phyloP scores from a whole-genome alignment of 2,329 filamentous ascomycete species.

The Aspergillus carbonarius region DNA sequence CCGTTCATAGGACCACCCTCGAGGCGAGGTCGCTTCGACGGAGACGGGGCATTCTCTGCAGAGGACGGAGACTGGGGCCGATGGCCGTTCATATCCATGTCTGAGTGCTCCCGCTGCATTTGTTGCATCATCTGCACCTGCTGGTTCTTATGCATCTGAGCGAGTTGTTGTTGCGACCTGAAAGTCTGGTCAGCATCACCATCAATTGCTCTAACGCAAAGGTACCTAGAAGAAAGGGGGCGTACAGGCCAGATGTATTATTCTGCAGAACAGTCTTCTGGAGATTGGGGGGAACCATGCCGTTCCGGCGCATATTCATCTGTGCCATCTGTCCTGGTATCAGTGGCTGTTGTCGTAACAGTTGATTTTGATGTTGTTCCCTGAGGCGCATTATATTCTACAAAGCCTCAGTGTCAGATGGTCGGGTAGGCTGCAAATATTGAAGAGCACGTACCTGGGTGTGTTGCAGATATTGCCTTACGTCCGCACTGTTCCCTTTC shows the following conservation, averaged over 20 bases:
- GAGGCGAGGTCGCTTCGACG: constrained; percentile 83
- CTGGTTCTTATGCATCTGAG: constrained; percentile 63
- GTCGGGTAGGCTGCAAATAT: constrained; percentile 3
- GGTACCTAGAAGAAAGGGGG: constrained; percentile 11
- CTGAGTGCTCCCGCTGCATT: constrained; percentile 85
- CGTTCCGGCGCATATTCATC: constrained; percentile 58
- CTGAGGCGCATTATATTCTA: constrained; percentile 66
- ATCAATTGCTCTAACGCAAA: background rate
- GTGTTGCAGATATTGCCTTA: constrained; percentile 75
- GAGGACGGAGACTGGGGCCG: constrained; percentile 79
- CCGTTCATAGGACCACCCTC: constrained; percentile 73
- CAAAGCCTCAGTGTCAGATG: constrained; percentile 31
- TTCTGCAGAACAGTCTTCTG: constrained; percentile 77
- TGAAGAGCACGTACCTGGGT: constrained; percentile 63
- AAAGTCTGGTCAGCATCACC: constrained; percentile 22
- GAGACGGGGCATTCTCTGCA: constrained; percentile 85
- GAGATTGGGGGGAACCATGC: constrained; percentile 48
- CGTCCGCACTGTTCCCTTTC: constrained; percentile 62
- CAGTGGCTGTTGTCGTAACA: constrained; percentile 71
- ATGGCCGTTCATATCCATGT: constrained; percentile 79
- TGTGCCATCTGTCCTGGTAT: constrained; percentile 56
- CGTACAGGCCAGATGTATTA: constrained; percentile 51
- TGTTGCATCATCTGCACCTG: constrained; percentile 65
- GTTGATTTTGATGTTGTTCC: constrained; percentile 73
- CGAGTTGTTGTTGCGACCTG: constrained; percentile 66